Evolutionary conservation across 441 rosid genomes (phyloP).

Genomic region (Syzygium malaccense): DNA sequence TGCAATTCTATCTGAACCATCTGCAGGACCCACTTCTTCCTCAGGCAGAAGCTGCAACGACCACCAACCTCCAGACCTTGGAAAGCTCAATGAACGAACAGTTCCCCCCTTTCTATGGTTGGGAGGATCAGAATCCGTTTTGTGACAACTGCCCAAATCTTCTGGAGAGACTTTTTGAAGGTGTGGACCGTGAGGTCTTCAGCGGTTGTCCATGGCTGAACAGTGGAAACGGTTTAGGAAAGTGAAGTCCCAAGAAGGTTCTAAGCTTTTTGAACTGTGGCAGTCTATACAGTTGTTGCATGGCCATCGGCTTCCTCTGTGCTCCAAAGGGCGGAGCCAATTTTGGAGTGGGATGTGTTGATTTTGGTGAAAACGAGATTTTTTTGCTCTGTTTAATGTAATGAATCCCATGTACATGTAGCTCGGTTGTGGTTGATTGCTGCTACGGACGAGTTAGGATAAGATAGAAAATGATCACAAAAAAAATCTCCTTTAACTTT

Average conservation of each 20-base stretch:
- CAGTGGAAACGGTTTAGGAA: conserved; percentile 1
- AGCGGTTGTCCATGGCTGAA: conserved; percentile 21
- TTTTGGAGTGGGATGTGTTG: not conserved
- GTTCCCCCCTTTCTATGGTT: conserved; percentile 14
- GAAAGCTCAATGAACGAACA: conserved; percentile 13
- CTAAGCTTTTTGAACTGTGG: not conserved
- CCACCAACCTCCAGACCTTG: conserved; percentile 11
- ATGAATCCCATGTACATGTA: not conserved
- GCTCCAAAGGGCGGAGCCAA: not conserved
- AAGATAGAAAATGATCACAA: not conserved
- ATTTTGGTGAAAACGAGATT: not conserved
- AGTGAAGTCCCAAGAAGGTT: not conserved
- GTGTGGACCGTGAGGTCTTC: conserved; percentile 26
- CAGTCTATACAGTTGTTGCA: not conserved
- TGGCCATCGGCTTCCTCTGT: not conserved
- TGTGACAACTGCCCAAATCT: conserved; percentile 14
- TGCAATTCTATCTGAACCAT: conserved; percentile 30
- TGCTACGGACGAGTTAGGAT: not conserved
- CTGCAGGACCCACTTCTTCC: conserved; percentile 18
- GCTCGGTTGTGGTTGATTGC: not conserved
- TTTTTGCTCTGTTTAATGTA: not conserved
- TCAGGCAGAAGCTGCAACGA: conserved; percentile 13
- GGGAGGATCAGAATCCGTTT: conserved; percentile 27
- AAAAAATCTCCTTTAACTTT: not conserved
- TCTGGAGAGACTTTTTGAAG: conserved; percentile 29